A percentile compares a stretch with the other conserved stretches of the same genome.
Evolutionary conservation across 768 basidiomycete species (phyloP).

Genomic region (Paxillus ammoniavirescens): DNA sequence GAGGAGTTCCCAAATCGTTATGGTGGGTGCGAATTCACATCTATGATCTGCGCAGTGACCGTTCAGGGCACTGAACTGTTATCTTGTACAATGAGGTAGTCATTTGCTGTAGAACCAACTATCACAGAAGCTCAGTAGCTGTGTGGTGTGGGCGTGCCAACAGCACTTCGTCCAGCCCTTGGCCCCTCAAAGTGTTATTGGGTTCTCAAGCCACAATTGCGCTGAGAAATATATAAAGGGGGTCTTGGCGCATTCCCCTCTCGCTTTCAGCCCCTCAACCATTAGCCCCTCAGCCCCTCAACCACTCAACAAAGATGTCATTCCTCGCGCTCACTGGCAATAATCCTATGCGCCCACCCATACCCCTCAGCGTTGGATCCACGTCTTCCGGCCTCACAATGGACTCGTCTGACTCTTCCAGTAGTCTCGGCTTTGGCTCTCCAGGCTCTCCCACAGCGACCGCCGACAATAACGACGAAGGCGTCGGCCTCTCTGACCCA

Average conservation of each 20-base stretch:
- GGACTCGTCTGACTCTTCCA: not conserved
- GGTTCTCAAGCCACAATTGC: not conserved
- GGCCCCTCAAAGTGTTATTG: conserved; percentile 11
- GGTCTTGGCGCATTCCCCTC: not conserved
- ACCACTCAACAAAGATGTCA: too few species aligned
- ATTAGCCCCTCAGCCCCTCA: too few species aligned
- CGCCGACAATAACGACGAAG: conserved; percentile 5
- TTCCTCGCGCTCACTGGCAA: too few species aligned
- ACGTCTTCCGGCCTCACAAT: not conserved
- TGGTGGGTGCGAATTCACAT: too few species aligned
- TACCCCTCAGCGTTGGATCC: not conserved
- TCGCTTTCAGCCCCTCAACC: too few species aligned
- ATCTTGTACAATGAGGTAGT: too few species aligned
- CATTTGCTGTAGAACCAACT: too few species aligned
- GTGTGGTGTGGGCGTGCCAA: not conserved
- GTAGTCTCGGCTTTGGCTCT: not conserved
- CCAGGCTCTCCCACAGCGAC: not conserved
- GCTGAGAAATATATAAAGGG: conserved; percentile 9
- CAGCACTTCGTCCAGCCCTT: not conserved
- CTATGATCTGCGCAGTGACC: too few species aligned
- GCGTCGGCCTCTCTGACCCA: conserved; percentile 54
- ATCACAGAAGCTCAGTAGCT: too few species aligned
- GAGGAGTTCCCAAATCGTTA: too few species aligned
- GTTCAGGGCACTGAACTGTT: too few species aligned
- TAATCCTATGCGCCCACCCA: too few species aligned